Conservation (phyloP, 495 filamentous ascomycete species). For the Entonaema liquescens region DNA sequence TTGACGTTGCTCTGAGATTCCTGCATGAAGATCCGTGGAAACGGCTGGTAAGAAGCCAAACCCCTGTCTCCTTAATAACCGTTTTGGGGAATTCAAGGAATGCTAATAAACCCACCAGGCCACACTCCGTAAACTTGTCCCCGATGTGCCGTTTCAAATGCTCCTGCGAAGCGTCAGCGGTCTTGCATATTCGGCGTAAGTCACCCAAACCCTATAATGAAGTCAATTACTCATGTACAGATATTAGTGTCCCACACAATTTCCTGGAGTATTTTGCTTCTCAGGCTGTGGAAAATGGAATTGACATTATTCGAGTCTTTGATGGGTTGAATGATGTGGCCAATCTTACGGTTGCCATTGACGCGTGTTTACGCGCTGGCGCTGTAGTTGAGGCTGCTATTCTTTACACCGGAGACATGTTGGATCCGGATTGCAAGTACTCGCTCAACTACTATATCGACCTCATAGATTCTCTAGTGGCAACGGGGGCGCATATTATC, state of each 20-base stretch:
- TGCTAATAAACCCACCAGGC: not conserved
- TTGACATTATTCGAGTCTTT: not conserved
- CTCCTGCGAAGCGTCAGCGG: not conserved
- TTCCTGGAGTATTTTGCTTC: not conserved
- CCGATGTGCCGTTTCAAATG: not conserved
- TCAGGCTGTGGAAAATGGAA: not conserved
- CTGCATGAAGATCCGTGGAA: not conserved
- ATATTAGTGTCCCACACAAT: not conserved
- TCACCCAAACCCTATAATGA: not conserved
- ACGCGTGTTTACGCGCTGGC: not conserved
- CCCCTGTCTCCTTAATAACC: not conserved
- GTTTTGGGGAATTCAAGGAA: not conserved
- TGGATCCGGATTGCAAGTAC: not conserved
- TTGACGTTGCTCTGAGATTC: not conserved
- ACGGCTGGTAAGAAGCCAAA: not conserved
- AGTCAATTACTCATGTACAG: not conserved
- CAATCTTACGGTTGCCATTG: not conserved
- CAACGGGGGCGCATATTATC: not conserved
- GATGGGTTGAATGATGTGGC: not conserved
- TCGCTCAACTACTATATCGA: not conserved
- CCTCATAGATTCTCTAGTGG: not conserved
- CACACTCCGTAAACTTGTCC: not conserved
- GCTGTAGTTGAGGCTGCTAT: not conserved
- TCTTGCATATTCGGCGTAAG: not conserved
- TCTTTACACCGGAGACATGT: not conserved